These are phyloP conservation scores for Plectosphaerella sp. DNA, from an alignment of 2,329 filamentous ascomycete genomes.

Conservation along the genomic window DNA sequence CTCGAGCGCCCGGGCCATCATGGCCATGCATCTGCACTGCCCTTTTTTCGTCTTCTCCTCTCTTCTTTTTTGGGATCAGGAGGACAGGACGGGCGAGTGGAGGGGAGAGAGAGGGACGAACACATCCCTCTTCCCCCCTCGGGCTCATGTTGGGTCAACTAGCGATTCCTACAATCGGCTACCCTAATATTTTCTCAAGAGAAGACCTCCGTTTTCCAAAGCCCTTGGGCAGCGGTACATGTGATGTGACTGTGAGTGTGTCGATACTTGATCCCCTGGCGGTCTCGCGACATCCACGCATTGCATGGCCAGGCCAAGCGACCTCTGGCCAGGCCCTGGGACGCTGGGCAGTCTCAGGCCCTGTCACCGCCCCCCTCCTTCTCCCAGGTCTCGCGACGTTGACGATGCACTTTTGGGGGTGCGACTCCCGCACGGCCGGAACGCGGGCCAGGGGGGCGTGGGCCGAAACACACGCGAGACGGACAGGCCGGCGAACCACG, in stretches of 20 bases:
- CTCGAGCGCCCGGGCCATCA: background rate
- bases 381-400: background rate
- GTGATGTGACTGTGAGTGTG: background rate
- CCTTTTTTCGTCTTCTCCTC: background rate
- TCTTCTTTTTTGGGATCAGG: no score
- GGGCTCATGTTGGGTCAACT: no score
- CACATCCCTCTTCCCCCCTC: no score
- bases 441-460: background rate
- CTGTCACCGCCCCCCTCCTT: background rate
- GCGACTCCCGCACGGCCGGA: background rate
- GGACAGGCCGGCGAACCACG: background rate
- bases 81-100: background rate
- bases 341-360: background rate
- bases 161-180: no score
- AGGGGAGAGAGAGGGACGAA: background rate
- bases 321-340: background rate
- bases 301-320: background rate
- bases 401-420: background rate
- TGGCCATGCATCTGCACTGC: background rate
- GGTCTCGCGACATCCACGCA: background rate
- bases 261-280: background rate
- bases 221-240: no score
- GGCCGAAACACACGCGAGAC: background rate
- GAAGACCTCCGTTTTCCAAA: background rate
- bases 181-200: background rate